Conservation (phyloP, 2,329 filamentous ascomycete genomes). For the Elsinoe perseae region DNA sequence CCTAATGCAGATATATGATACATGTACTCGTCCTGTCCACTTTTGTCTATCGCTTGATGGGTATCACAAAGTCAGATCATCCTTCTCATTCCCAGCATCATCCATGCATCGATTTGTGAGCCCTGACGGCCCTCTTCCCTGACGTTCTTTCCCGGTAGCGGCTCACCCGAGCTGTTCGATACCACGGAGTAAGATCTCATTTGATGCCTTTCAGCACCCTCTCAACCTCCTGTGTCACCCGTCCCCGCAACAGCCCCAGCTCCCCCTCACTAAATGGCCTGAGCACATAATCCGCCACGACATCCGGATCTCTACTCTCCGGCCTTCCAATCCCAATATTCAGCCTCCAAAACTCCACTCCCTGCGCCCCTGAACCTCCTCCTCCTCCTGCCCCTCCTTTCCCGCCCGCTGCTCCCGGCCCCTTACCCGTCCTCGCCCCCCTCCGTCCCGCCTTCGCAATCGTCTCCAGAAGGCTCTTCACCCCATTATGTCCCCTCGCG, state of each 20-base stretch:
- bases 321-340: constrained; percentile 86
- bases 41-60: background rate
- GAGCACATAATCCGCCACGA: constrained; percentile 72
- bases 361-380: constrained; percentile 57
- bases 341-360: constrained; percentile 53
- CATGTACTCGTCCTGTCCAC: background rate
- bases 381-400: background rate
- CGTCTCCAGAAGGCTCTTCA: constrained; percentile 64
- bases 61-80: background rate
- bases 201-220: constrained; percentile 31
- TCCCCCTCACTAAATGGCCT: constrained; percentile 53
- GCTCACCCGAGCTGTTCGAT: no score
- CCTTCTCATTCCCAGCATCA: no score
- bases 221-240: constrained; percentile 27
- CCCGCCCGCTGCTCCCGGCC: constrained; percentile 77
- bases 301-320: constrained; percentile 53
- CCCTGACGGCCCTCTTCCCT: no score
- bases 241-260: constrained; percentile 40
- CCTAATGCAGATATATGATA: background rate
- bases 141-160: no score
- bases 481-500: constrained; percentile 39
- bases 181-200: background rate
- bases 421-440: constrained; percentile 45
- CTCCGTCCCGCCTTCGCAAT: constrained; percentile 37
- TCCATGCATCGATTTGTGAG: no score